Conservation (phyloP, 1,284 basidiomycete genomes). For the Heliocybe sulcata region DNA sequence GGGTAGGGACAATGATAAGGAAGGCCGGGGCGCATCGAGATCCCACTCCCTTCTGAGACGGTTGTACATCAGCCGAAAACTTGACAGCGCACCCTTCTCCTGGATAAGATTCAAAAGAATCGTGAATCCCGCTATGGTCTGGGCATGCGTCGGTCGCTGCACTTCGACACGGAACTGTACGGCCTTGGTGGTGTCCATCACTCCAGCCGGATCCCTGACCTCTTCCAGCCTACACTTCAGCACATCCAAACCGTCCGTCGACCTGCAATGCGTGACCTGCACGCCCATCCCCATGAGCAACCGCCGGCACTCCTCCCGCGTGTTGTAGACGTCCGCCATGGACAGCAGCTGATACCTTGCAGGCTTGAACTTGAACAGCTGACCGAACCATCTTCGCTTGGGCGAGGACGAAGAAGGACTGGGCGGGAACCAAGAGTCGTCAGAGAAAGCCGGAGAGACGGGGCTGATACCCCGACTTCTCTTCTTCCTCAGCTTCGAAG, state of each 20-base stretch:
- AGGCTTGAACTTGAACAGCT: slow-evolving; percentile 84
- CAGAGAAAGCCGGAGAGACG: slow-evolving; percentile 38
- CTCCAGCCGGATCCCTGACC: slow-evolving; percentile 44
- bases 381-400: slow-evolving; percentile 83
- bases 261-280: slow-evolving; percentile 43
- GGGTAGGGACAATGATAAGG: not conserved
- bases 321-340: slow-evolving; percentile 57
- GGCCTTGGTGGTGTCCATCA: slow-evolving; percentile 52
- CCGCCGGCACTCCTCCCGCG: slow-evolving; percentile 67
- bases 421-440: slow-evolving; percentile 34
- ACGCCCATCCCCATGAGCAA: slow-evolving; percentile 72
- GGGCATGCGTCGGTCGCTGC: slow-evolving; percentile 35
- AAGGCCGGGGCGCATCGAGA: slow-evolving; percentile 28
- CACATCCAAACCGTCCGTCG: slow-evolving; percentile 46
- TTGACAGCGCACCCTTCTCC: slow-evolving; percentile 80
- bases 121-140: slow-evolving; percentile 37
- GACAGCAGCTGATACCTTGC: slow-evolving; percentile 60
- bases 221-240: slow-evolving; percentile 68
- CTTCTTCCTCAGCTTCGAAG: slow-evolving; percentile 36
- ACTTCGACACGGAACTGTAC: slow-evolving; percentile 78
- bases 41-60: slow-evolving; percentile 70
- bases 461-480: slow-evolving; percentile 28
- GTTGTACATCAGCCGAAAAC: slow-evolving; percentile 70
- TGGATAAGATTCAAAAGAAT: slow-evolving; percentile 66
- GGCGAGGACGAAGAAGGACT: slow-evolving; percentile 30